Conservation (phyloP, 1,139 yeast species). For the Kluyveromyces sp. region DNA sequence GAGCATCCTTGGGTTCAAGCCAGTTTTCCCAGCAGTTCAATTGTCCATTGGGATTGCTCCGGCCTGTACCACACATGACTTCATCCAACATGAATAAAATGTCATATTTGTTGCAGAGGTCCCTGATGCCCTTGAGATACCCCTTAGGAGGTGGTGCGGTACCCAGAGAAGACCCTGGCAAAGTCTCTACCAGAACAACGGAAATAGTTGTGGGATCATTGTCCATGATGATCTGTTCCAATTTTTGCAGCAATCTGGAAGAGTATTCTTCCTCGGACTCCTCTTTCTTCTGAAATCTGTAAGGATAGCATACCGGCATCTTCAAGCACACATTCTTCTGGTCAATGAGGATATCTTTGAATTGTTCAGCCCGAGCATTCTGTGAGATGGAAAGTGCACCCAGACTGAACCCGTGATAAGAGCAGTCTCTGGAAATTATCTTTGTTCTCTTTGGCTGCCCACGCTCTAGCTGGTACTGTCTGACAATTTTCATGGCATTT, state of each 20-base stretch:
- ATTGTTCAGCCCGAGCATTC: constrained; percentile 32
- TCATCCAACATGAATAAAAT: constrained; percentile 46
- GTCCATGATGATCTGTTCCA: constrained; percentile 36
- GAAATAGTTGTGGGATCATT: constrained; percentile 39
- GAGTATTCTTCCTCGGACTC: constrained; percentile 36
- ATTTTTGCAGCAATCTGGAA: constrained; percentile 32
- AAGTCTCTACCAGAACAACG: constrained; percentile 37
- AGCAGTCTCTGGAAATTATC: constrained; percentile 41
- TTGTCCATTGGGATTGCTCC: constrained; percentile 36
- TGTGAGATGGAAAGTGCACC: constrained; percentile 42
- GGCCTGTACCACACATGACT: constrained; percentile 52
- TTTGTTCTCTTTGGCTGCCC: constrained; percentile 39
- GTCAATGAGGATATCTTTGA: constrained; percentile 23
- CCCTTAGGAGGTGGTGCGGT: constrained; percentile 39
- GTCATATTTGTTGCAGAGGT: constrained; percentile 44
- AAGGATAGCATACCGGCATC: constrained; percentile 30
- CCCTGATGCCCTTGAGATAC: constrained; percentile 41
- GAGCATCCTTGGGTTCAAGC: constrained; percentile 33
- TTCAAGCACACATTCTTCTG: constrained; percentile 13
- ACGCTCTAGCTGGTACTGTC: constrained; percentile 43
- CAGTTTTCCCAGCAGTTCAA: constrained; percentile 47
- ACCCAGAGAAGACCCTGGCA: constrained; percentile 40
- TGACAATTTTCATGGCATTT: constrained; percentile 43
- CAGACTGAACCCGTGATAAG: constrained; percentile 47
- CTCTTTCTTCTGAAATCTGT: constrained; percentile 31